A percentile compares a stretch with the other conserved stretches of the same genome.
Evolutionary conservation across 1,284 basidiomycete genomes (phyloP).

Genomic region (Inonotus hispidus): DNA sequence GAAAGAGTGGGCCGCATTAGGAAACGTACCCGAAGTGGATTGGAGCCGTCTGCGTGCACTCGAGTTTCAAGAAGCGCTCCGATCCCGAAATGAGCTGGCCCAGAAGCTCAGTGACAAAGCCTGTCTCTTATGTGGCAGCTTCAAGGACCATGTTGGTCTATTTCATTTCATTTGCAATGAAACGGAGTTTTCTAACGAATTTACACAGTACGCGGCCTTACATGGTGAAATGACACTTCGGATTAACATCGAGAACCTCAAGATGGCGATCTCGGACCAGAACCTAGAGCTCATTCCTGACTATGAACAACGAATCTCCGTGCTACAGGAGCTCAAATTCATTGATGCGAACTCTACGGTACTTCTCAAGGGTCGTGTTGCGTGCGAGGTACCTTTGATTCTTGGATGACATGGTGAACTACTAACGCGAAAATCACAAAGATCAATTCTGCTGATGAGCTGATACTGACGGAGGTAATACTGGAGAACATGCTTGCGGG

Average conservation of each 20-base stretch:
- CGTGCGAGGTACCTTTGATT: conserved; percentile 76
- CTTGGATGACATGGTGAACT: not conserved
- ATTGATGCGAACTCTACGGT: conserved; percentile 94
- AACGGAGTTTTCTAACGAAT: not conserved
- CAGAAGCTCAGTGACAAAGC: conserved; percentile 38
- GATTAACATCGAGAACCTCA: conserved; percentile 69
- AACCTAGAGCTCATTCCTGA: conserved; percentile 97
- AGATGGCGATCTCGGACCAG: conserved; percentile 86
- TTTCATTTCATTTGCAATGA: not conserved
- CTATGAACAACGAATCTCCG: conserved; percentile 90
- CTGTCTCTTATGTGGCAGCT: conserved; percentile 59
- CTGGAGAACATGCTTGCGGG: conserved; percentile 89
- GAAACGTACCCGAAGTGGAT: conserved; percentile 67
- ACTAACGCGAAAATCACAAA: conserved; percentile 28
- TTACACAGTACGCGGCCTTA: conserved; percentile 60
- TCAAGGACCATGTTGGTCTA: conserved; percentile 43
- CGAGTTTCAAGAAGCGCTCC: conserved; percentile 87
- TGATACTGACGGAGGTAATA: conserved; percentile 94
- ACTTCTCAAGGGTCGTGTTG: conserved; percentile 93
- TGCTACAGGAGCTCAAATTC: conserved; percentile 88
- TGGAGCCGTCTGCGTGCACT: conserved; percentile 82
- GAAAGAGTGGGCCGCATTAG: conserved; percentile 47
- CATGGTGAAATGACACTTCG: conserved; percentile 75
- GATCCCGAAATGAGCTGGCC: conserved; percentile 49
- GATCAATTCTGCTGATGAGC: conserved; percentile 97